Evolutionary conservation across 768 basidiomycete genomes (phyloP), one percentile per base, ranked within the genome.

Genomic region (Boletellus ananiceps): DNA sequence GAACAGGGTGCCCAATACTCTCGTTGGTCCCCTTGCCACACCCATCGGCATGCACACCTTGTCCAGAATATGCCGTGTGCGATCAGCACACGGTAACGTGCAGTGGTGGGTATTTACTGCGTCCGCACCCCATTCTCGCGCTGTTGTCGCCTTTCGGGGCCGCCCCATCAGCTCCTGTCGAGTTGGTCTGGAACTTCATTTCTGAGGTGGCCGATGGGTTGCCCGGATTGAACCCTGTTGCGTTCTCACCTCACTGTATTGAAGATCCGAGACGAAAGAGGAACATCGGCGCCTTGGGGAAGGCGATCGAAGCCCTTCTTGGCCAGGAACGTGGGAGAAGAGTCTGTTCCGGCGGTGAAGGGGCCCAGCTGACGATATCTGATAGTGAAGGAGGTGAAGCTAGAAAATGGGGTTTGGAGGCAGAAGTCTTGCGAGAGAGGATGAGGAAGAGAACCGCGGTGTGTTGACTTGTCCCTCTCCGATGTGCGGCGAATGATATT

Each of bases 201-300:
- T 75, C 74, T 36, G 56, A 61, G 39, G 49, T 73, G 11, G 68
- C 81, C 39, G 77, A 92, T 67, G 90, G 90, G 27, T 63, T 91
- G 42, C 90, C 89, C 18, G 79, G 81, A 29, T 68, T 89, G 19
- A 87, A 88, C n/a, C 79, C 85, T 51, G 75, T 92, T 35, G 87
- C 82, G 18, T 73, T 93, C 44, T 81, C 88, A 21, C 86, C 86
- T 35, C 74, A 79, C 40, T 93, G 90, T 61, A 70, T 82, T 42
- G 84, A 86, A 69, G 88, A 93, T 68, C 86, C 86, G 46, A 79
- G 72, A 61, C 74, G 89, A 61, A 88, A 83, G 69, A 69, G 74
- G 46, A 75, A 84, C 56, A 87, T 93, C 40, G 88, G 88, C 32
- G 76, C 71, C 18, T 70, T 93, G 47, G 91, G 87, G 1, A 87